Conservation (phyloP, 106 monocot species). For the Apostasia ramifera region DNA sequence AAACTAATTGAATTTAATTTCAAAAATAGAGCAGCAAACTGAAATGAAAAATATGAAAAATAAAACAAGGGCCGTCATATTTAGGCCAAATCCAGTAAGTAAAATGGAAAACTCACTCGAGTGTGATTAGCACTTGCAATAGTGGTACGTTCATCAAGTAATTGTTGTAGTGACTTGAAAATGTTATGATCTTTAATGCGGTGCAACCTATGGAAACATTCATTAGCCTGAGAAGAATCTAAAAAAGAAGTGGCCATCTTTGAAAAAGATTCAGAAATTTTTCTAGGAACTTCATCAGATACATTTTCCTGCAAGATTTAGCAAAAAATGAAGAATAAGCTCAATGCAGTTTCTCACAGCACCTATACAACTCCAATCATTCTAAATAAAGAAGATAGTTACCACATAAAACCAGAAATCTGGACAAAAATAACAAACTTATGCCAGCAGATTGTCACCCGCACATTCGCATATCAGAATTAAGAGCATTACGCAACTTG, state of each 20-base stretch:
- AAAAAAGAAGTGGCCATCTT: slow-evolving; percentile 62
- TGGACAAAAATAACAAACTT: not conserved
- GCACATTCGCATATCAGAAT: not conserved
- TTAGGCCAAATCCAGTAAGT: too few relatives aligned
- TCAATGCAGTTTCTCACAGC: too few relatives aligned
- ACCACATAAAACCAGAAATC: not conserved
- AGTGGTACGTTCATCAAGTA: slow-evolving; percentile 47
- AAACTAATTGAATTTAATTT: too few relatives aligned
- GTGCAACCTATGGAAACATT: slow-evolving; percentile 70
- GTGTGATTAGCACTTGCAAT: slow-evolving; percentile 19
- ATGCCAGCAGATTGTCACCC: not conserved
- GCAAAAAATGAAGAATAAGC: not conserved
- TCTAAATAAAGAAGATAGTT: too few relatives aligned
- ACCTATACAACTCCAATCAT: too few relatives aligned
- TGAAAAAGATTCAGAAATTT: slow-evolving; percentile 38
- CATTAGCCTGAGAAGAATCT: slow-evolving; percentile 59
- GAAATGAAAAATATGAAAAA: too few relatives aligned
- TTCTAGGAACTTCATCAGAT: slow-evolving; percentile 46
- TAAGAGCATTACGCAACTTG: not conserved
- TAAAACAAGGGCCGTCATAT: too few relatives aligned
- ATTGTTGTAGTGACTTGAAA: slow-evolving; percentile 58
- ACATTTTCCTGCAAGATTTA: slow-evolving; percentile 34
- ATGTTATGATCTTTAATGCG: slow-evolving; percentile 81
- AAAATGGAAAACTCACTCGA: slow-evolving; percentile 33
- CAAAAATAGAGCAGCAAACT: too few relatives aligned